These are phyloP conservation scores for Baorangia bicolor DNA, from an alignment of 768 basidiomycete species.

Conservation along the genomic window DNA sequence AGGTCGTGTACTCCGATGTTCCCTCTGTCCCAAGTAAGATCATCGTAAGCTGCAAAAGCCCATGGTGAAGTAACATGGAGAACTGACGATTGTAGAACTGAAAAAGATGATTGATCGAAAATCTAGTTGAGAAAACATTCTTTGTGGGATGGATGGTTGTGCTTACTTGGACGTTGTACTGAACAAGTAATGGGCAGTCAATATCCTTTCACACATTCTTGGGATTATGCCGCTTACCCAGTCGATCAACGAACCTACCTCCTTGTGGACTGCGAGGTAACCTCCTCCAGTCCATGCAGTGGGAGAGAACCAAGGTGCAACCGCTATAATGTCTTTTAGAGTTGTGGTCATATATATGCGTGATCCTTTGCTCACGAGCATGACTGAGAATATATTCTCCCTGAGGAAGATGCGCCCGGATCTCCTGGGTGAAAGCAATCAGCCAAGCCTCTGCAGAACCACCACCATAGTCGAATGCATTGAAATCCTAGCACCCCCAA, in stretches of 20 bases:
- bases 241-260: slow-evolving; percentile 43
- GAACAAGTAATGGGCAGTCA: not conserved
- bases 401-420: slow-evolving; percentile 30
- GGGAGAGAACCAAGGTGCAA: slow-evolving; percentile 43
- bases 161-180: slow-evolving; percentile 44
- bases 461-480: slow-evolving; percentile 20
- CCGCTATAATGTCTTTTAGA: slow-evolving; percentile 26
- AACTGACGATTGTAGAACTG: slow-evolving; percentile 29
- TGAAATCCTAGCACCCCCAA: slow-evolving; percentile 24
- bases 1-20: slow-evolving; percentile 58
- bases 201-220: not conserved
- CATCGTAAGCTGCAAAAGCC: too few species aligned
- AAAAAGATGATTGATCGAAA: not conserved
- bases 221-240: slow-evolving; percentile 32
- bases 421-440: slow-evolving; percentile 27
- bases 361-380: slow-evolving; percentile 29
- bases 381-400: slow-evolving; percentile 34
- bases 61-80: too few species aligned
- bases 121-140: too few species aligned
- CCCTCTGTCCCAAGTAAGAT: slow-evolving; percentile 44
- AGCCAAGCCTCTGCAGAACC: slow-evolving; percentile 38
- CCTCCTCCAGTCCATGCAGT: slow-evolving; percentile 37
- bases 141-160: too few species aligned
- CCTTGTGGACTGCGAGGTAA: slow-evolving; percentile 38
- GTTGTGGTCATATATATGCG: too few species aligned